Evolutionary conservation across 2,329 filamentous ascomycete species (phyloP), one percentile per base, ranked within the genome.

Genomic region (Colletotrichum sp.): DNA sequence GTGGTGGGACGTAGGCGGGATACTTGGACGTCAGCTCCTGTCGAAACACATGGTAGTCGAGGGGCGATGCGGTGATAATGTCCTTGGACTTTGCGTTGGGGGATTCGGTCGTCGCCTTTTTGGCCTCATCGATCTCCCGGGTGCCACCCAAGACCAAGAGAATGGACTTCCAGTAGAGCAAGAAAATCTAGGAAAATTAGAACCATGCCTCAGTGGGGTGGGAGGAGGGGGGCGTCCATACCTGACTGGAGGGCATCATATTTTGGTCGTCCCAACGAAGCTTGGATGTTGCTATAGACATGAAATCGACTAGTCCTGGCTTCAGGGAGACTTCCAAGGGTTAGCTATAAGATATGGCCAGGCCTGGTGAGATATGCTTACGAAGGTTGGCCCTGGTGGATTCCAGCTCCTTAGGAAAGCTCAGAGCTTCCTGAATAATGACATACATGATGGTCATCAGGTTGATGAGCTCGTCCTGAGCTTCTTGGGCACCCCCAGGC

Each of bases 11-110:
- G 83, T 99, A 99, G 4, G 97, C 95, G 13, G 97, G 97, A 82
- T 99, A 99, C 85, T 99, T 99, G 3, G 96, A 98, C 18, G 94
- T 97, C 74, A 99, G 96, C 83, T 99, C 97, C 83, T 98, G 96
- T 43, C 97, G 93, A 82, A 99, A 99, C 26, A 96, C 90, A 82
- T 99, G 96, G 81, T 99, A 99, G 81, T 99, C 97, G 13, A 99
- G 87, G 6, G 97, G 97, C 2, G 96, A 98, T 6, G 97, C 96
- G 2, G 95, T 98, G 76, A 99, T 96, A 59, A 94, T 88, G n/a
- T 93, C 93, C 78, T 94, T 93, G 66, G 92, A 91, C 79, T 92
- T 92, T 75, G 89, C 90, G 28, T 89, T 82, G 2, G 81, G 87
- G 32, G 89, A 87, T 78, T 95, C 92, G 68, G 90, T 90, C 36